A percentile compares a stretch with the other conserved stretches of the same genome.
Conservation (phyloP, 1,284 basidiomycete species). For the Ustilago curta region DNA sequence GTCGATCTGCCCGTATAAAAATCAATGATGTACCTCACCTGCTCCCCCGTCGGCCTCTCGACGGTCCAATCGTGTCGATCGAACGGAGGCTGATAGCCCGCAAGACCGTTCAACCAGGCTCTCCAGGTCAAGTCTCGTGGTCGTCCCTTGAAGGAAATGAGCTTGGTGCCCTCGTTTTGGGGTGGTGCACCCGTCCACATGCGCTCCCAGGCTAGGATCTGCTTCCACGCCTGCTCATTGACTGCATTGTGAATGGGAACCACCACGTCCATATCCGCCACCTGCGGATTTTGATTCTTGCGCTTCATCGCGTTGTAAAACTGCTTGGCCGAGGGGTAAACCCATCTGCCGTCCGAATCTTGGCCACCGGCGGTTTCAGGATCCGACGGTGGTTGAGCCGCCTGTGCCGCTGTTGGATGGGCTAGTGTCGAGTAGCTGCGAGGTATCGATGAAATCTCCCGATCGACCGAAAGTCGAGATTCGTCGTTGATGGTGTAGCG, state of each 20-base stretch:
- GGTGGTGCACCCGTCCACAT: slow-evolving; percentile 33
- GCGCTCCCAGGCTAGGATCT: slow-evolving; percentile 89
- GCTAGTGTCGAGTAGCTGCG: slow-evolving; percentile 69
- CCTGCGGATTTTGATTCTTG: slow-evolving; percentile 77
- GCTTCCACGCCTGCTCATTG: slow-evolving; percentile 94
- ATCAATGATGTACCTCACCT: slow-evolving; percentile 94
- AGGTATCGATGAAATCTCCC: slow-evolving; percentile 90
- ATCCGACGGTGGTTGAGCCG: slow-evolving; percentile 10
- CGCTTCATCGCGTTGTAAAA: slow-evolving; percentile 95
- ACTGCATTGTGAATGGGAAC: slow-evolving; percentile 99
- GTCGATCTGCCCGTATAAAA: slow-evolving; percentile 86
- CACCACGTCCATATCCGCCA: slow-evolving; percentile 90
- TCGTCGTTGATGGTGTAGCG: slow-evolving; percentile 34
- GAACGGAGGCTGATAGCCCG: slow-evolving; percentile 95
- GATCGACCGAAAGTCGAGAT: slow-evolving; percentile 73
- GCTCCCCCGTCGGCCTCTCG: slow-evolving; percentile 83
- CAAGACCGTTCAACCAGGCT: slow-evolving; percentile 82
- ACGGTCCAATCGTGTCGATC: slow-evolving; percentile 98
- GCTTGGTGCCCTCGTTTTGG: slow-evolving; percentile 74
- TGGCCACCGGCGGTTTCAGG: slow-evolving; percentile 24
- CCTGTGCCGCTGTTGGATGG: slow-evolving; percentile 24
- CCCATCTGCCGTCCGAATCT: slow-evolving; percentile 77
- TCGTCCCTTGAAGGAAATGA: slow-evolving; percentile 81
- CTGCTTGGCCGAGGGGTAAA: slow-evolving; percentile 97
- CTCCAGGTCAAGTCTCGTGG: slow-evolving; percentile 76